Evolutionary conservation across 768 basidiomycete genomes (phyloP).

Genomic region (Kondoa subrosea): DNA sequence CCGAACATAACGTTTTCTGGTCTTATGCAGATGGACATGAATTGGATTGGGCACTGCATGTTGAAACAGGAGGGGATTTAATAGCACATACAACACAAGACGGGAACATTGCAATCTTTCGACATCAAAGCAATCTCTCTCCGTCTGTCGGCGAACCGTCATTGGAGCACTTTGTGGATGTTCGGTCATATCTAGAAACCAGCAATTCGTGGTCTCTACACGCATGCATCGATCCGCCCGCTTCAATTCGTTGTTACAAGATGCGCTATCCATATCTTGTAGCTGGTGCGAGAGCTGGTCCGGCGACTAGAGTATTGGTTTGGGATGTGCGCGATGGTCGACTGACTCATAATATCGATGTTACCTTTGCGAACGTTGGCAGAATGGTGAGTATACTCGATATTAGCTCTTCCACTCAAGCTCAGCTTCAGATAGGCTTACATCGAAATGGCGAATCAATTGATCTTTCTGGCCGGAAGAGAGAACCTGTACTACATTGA

Average conservation of each 20-base stretch:
- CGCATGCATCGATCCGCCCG: too few relatives aligned
- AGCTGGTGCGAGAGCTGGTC: background rate
- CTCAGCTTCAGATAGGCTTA: background rate
- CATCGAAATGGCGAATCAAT: background rate
- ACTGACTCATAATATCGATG: background rate
- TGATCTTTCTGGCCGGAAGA: background rate
- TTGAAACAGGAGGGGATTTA: background rate
- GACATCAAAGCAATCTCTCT: background rate
- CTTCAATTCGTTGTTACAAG: background rate
- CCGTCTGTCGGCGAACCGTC: background rate
- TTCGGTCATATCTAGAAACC: too few relatives aligned
- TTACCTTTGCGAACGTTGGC: background rate
- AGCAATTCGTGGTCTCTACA: too few relatives aligned
- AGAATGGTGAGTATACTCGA: background rate
- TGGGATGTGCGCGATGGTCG: background rate
- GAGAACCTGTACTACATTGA: background rate
- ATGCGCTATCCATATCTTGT: background rate
- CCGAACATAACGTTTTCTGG: too few relatives aligned
- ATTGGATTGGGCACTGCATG: background rate
- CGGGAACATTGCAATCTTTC: too few relatives aligned
- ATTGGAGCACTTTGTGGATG: too few relatives aligned
- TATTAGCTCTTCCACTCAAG: background rate
- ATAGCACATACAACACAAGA: background rate
- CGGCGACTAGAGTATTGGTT: background rate
- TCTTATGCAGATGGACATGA: background rate